Percentiles rank a stretch among this genome's conserved stretches.
Evolutionary conservation across 495 filamentous ascomycete genomes (phyloP).

Genomic region (Haplographium delicatum): DNA sequence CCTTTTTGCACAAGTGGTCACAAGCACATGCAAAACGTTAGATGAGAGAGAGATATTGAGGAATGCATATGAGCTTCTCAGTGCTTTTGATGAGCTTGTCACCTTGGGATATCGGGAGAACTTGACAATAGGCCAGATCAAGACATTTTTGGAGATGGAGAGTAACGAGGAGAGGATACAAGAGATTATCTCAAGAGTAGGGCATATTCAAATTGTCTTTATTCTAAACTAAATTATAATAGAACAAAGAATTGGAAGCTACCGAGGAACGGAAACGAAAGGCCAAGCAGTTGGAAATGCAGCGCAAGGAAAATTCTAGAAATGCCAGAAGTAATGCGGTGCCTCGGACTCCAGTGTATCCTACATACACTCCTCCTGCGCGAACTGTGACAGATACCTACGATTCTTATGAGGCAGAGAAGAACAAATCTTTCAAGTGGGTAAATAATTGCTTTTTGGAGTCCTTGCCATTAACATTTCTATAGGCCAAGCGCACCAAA

Average conservation of each 20-base stretch:
- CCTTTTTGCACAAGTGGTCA: conserved; percentile 93
- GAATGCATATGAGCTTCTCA: conserved; percentile 93
- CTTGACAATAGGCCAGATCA: conserved; percentile 88
- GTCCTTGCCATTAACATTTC: conserved; percentile 27
- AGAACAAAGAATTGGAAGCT: conserved; percentile 98
- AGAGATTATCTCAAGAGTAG: conserved; percentile 89
- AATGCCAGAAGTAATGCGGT: conserved; percentile 44
- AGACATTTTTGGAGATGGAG: conserved; percentile 98
- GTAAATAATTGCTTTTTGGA: conserved; percentile 18
- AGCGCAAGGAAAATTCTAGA: conserved; percentile 81
- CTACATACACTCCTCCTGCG: conserved; percentile 79
- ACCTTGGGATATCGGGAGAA: conserved; percentile 95
- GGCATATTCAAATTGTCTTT: no score
- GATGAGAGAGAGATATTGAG: conserved; percentile 91
- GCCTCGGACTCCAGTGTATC: conserved; percentile 73
- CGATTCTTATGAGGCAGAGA: conserved; percentile 91
- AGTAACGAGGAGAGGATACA: conserved; percentile 97
- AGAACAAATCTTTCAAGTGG: conserved; percentile 68
- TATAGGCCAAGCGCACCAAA: conserved; percentile 61
- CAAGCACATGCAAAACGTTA: conserved; percentile 89
- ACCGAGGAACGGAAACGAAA: conserved; percentile 96
- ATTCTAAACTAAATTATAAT: conserved; percentile 14
- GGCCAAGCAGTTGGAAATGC: conserved; percentile 96
- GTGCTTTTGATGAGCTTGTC: conserved; percentile 94
- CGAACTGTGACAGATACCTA: conserved; percentile 75